Percentiles rank a stretch among this genome's conserved stretches.
These are phyloP conservation scores for Lolium perenne DNA, from an alignment of 176 grass and related monocot species.

Conservation along the genomic window DNA sequence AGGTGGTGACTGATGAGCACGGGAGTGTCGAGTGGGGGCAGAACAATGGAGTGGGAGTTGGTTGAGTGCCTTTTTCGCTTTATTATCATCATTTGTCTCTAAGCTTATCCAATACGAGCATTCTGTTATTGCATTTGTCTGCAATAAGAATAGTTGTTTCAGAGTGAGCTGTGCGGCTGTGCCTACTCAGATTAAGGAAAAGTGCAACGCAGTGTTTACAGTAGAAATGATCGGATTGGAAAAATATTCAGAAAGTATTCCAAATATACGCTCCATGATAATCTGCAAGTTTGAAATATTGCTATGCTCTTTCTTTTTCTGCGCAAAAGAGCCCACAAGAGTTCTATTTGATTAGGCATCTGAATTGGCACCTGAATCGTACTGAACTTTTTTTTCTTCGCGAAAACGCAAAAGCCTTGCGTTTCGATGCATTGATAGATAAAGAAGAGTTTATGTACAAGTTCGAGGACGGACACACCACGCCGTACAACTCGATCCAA, in stretches of 20 bases:
- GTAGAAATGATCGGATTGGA: neutral
- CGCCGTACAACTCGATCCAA: too few relatives aligned
- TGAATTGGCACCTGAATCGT: too few relatives aligned
- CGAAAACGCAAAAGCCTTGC: too few relatives aligned
- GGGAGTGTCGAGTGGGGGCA: conserved; percentile 23
- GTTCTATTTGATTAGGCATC: too few relatives aligned
- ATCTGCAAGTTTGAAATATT: too few relatives aligned
- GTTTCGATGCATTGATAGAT: too few relatives aligned
- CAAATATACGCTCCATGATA: neutral
- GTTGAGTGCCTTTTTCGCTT: conserved; percentile 25
- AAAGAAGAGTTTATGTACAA: too few relatives aligned
- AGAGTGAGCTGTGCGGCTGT: neutral
- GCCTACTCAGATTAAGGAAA: neutral
- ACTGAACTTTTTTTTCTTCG: too few relatives aligned
- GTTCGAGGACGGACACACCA: too few relatives aligned
- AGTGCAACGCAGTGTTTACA: neutral
- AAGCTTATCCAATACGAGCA: conserved; percentile 30
- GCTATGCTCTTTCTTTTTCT: too few relatives aligned
- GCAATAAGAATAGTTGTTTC: neutral
- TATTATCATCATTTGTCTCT: neutral
- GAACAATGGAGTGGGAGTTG: neutral
- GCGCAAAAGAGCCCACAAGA: too few relatives aligned
- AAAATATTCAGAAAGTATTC: neutral
- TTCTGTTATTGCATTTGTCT: neutral
- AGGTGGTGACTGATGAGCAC: conserved; percentile 21